Evolutionary conservation across 2,329 filamentous ascomycete genomes (phyloP), one percentile per base, ranked within the genome.

Genomic region (Alternaria ventricosa): DNA sequence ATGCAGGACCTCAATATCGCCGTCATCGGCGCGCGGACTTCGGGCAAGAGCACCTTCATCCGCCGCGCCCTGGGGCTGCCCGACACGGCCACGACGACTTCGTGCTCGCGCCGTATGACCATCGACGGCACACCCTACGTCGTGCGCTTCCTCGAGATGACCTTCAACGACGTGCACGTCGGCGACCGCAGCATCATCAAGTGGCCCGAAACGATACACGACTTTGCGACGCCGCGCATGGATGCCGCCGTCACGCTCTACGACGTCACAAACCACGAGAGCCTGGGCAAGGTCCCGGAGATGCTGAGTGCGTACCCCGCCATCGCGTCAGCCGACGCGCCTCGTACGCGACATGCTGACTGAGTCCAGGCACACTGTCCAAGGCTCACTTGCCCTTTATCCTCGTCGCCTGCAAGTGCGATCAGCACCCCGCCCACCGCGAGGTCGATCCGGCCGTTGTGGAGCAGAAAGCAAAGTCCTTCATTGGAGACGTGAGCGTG

Each of bases 321-420:
- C 22, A 30, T 43, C 20, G 56, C 50, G 25, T 28, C 36, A 41
- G 36, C 9, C 43, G 36, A 54, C 44, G 44, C 41, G 51, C 55
- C 22, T 54, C 43, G 27, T 46, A 27, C 36, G 55, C 54, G 58
- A 54, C 59, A 63, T 65, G 57, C 73, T 76, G 60, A 76, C 68
- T 36, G 47, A 36, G 36, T 71, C 73, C 78, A 96, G 94, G 89
- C 82, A 90, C 90, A 45, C 85, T 97, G 55, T 87, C 89, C 61
- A 91, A 90, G 71, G 89, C 91, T 18, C 86, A 87, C 23, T 82
- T 97, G 43, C 93, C 94, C 9, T 91, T 91, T 57, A 86, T 95
- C 66, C 87, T 97, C 45, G 92, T 96, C 55, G 93, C 93, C 59
- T 95, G 90, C 79, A 97, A 97, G 84, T 97, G 93, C 83, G 95